Evolutionary conservation across 306 rosid genomes (phyloP), one percentile per base, ranked within the genome.

Genomic region (Argentina anserina): DNA sequence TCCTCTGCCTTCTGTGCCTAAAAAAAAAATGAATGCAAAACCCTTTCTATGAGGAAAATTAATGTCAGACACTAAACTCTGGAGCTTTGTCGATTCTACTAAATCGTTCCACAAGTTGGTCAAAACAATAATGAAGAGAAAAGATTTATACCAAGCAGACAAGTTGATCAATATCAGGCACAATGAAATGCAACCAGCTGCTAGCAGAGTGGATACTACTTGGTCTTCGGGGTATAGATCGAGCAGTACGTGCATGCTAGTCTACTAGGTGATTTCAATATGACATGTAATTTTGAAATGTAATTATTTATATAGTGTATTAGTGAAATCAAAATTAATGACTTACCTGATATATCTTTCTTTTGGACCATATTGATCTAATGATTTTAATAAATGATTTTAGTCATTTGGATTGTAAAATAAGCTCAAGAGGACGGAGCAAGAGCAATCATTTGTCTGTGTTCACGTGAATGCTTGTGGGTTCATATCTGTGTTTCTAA

Each of bases 381-480:
- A 34, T 73, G n/a, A n/a, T n/a, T n/a, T n/a, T n/a, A n/a, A n/a
- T n/a, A n/a, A n/a, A n/a, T n/a, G n/a, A n/a, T n/a, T n/a, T n/a
- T 70, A 63, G 73, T 71, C 74, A 62, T 70, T 70, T 34, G 74
- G 49, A 81, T 82, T 23, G 23, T 53, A 23, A 53, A 21, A 53
- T 23, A 25, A 21, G 61, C 17, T 53, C 23, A 52, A 52, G 59
- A 18, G 11, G 56, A 49, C 6, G 56, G 8, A 66, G 69, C 61
- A 46, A 41, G 53, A 39, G 39, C 49, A 37, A 39, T 67, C 53
- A 61, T 33, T 33, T 72, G 69, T 78, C 75, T 72, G 75, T 20
- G 67, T 72, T 87, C 92, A 85, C 82, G 84, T 81, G 87, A 72
- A 85, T 81, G 76, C 71, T 69, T 72, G 84, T 80, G 77, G 75